Conservation (phyloP, 257 asterid genomes). For the Solanum phureja region DNA sequence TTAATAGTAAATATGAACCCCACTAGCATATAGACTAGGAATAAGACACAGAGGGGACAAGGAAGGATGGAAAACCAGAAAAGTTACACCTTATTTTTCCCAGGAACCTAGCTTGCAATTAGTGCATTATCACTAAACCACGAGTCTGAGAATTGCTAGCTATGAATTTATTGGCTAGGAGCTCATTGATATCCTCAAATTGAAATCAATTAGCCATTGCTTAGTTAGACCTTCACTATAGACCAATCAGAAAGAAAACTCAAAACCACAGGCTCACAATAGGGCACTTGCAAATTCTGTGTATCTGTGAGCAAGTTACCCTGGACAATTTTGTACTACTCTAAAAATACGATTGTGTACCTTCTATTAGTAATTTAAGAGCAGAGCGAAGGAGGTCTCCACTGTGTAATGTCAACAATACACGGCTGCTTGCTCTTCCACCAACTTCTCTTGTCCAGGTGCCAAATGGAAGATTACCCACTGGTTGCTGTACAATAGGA, state of each 20-base stretch:
- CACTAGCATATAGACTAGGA: neutral
- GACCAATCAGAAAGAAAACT: neutral
- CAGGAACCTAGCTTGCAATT: neutral
- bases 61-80: neutral
- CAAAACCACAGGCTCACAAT: neutral
- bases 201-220: neutral
- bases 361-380: slow-evolving; percentile 49
- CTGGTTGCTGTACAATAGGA: slow-evolving; percentile 47
- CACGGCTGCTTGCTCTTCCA: slow-evolving; percentile 21
- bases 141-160: neutral
- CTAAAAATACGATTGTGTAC: slow-evolving; percentile 14
- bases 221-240: neutral
- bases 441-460: slow-evolving; percentile 43
- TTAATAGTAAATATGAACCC: neutral
- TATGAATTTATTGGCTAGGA: neutral
- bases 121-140: neutral
- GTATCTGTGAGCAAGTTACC: neutral
- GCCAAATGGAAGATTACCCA: slow-evolving; percentile 50
- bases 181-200: neutral
- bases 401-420: slow-evolving; percentile 31
- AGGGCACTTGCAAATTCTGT: neutral
- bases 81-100: neutral
- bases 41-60: neutral
- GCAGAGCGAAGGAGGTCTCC: slow-evolving; percentile 34
- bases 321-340: neutral